Base-by-base conservation (phyloP, 2,329 filamentous ascomycete species). In the Fusarium globosum region DNA sequence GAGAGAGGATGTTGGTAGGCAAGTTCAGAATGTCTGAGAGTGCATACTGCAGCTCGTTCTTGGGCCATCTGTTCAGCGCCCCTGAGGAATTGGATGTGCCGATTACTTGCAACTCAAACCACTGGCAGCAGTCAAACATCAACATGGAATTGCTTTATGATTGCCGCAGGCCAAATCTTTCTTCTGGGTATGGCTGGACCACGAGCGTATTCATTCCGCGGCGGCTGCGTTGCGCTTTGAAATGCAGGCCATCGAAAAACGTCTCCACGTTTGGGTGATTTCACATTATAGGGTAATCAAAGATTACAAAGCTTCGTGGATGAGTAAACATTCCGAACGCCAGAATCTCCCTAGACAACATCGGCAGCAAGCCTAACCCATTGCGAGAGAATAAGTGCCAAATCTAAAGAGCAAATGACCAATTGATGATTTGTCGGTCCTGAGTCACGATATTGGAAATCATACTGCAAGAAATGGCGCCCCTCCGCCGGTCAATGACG, bases 301-400 rank as follows among this genome's bases (percentile, higher is more conserved):
- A 36, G 16, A 39, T 42, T 45, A 45, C 28, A 56, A 49, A 38
- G 52, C 66, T 62, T 45, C 6, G 30, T 52, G 15, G 63, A 70
- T 70, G 67, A 69, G 67, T 69, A 70, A 69, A 55, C 67, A 60
- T 21, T 36, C 9, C 13, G 4, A 12, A 21, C 30, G 21, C n/a
- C 20, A 33, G 20, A 48, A 41, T 20, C 49, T 39, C 42, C 4
- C 48, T 23, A 28, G 23, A 59, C n/a, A 35, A 28, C 38, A 46
- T 38, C 28, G 38, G n/a, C 30, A 42, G 57, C 36, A 38, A 41
- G 49, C 38, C 42, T 39, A n/a, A 42, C 36, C 21, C 51, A 51
- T 23, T 49, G 20, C 16, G 20, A 38, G 30, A 12, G 36, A 11
- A 28, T 7, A 9, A 10, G 21, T 43, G 13, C 21, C 14, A 20